Evolutionary conservation across 2,329 filamentous ascomycete genomes (phyloP).

Genomic region (Exutisphaerella laricina): DNA sequence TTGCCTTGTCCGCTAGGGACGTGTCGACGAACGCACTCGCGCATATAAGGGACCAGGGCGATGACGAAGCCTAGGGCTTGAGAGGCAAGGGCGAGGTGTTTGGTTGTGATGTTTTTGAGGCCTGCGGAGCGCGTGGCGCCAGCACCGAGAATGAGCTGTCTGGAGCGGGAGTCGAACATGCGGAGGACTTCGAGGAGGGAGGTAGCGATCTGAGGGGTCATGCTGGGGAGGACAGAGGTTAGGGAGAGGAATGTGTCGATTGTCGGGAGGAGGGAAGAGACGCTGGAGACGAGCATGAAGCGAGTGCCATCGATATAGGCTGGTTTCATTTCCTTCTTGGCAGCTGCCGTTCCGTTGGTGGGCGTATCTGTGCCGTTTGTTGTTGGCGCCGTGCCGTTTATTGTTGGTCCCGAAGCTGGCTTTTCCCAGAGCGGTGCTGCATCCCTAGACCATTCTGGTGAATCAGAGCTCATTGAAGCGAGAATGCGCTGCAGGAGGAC

Average conservation of each 20-base stretch:
- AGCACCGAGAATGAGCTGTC: slow-evolving; percentile 92
- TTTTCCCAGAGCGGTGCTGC: slow-evolving; percentile 47
- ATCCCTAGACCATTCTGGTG: slow-evolving; percentile 58
- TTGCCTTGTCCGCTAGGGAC: slow-evolving; percentile 45
- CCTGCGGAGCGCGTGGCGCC: slow-evolving; percentile 85
- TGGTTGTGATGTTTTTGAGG: slow-evolving; percentile 92
- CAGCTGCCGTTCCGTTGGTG: slow-evolving; percentile 10
- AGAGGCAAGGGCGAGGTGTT: slow-evolving; percentile 85
- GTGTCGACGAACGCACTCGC: slow-evolving; percentile 84
- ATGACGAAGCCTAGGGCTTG: slow-evolving; percentile 86
- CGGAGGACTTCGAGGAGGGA: slow-evolving; percentile 81
- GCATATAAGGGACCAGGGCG: slow-evolving; percentile 78
- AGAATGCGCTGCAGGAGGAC: slow-evolving; percentile 60
- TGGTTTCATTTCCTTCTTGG: slow-evolving; percentile 25
- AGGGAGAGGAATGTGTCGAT: slow-evolving; percentile 79
- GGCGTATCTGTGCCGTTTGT: slow-evolving; percentile 8
- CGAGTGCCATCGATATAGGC: slow-evolving; percentile 78
- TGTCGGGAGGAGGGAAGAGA: slow-evolving; percentile 71
- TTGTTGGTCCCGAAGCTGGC: slow-evolving; percentile 16
- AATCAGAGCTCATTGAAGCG: slow-evolving; percentile 65
- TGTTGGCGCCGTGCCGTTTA: slow-evolving; percentile 27
- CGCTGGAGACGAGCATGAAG: slow-evolving; percentile 80
- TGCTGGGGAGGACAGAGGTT: slow-evolving; percentile 77
- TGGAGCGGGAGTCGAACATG: slow-evolving; percentile 91
- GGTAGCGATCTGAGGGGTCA: slow-evolving; percentile 75